Evolutionary conservation across 2,329 filamentous ascomycete species (phyloP).

Genomic region (Calonectria hongkongensis): DNA sequence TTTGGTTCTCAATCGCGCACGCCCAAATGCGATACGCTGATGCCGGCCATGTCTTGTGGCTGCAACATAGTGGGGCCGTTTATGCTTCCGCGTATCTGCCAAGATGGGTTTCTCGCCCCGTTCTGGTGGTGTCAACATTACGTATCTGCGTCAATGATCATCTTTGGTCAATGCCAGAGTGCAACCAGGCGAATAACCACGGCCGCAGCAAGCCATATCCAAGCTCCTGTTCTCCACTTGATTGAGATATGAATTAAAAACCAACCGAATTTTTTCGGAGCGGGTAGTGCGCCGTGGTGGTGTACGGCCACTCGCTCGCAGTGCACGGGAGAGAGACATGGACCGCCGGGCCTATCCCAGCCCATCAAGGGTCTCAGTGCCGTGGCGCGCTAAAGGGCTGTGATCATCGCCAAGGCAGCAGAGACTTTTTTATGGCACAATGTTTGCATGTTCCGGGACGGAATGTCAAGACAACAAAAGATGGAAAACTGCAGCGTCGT

Average conservation of each 20-base stretch:
- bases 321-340: neutral
- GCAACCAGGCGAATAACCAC: conserved; percentile 1
- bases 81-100: neutral
- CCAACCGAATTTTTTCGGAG: conserved; percentile 6
- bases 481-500: neutral
- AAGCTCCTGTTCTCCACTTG: neutral
- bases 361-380: neutral
- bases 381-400: neutral
- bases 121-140: neutral
- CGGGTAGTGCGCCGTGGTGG: neutral
- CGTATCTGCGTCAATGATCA: conserved; percentile 7
- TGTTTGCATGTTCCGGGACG: neutral
- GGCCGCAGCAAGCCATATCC: conserved; percentile 3
- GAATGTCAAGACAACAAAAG: neutral
- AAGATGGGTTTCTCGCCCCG: neutral
- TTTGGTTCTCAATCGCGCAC: neutral
- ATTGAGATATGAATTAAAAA: neutral
- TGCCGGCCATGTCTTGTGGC: neutral
- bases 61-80: neutral
- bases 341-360: neutral
- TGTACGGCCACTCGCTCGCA: neutral
- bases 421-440: neutral
- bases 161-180: neutral
- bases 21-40: neutral
- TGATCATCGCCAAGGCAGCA: conserved; percentile 3